Base-by-base conservation (phyloP, 495 filamentous ascomycete genomes). In the Hypoxylon intermedium region DNA sequence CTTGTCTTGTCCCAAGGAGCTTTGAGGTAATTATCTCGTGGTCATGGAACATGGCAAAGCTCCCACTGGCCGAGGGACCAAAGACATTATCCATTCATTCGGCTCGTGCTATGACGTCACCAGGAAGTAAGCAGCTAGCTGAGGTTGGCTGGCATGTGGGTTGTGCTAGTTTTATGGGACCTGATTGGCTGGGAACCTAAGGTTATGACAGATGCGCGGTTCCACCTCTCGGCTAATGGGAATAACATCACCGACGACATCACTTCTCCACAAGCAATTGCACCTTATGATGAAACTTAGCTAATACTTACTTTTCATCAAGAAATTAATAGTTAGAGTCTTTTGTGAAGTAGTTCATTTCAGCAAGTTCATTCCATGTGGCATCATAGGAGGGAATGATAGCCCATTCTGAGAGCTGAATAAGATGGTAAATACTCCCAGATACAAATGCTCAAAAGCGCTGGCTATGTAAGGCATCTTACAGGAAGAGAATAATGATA, bases 1-100 rank as follows among this genome's bases (percentile, higher is more conserved):
- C n/a, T 53, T 33, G 6, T 53, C n/a, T 53, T 33, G 6, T 53
- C n/a, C 36, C 42, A 54, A 46, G 18, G 42, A 54, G 42, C 24
- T 50, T 51, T 58, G 49, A 64, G 53, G 48, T 64, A 64, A 64
- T 58, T 30, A 38, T 58, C 53, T 64, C 48, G 60, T 58, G 41
- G 60, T 60, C 49, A 56, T 65, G 15, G 55, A 54, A 59, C 36
- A 59, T 52, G 38, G 50, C 33, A 50, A 19, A 6, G n/a, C 19
- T 58, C 44, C 30, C 37, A 64, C 21, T 64, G 61, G 61, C 44
- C 34, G 45, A 55, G 50, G 31, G 24, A 18, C 38, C 33, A 49
- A 50, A 37, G 49, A 58, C 58, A 9, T 9, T 4, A 51, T 37
- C 45, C 59, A 46, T 62, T 52, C 45, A 51, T 51, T 33, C 20